Evolutionary conservation across 345 rosid genomes (phyloP).

Genomic region (Gossypium ekmanianum): DNA sequence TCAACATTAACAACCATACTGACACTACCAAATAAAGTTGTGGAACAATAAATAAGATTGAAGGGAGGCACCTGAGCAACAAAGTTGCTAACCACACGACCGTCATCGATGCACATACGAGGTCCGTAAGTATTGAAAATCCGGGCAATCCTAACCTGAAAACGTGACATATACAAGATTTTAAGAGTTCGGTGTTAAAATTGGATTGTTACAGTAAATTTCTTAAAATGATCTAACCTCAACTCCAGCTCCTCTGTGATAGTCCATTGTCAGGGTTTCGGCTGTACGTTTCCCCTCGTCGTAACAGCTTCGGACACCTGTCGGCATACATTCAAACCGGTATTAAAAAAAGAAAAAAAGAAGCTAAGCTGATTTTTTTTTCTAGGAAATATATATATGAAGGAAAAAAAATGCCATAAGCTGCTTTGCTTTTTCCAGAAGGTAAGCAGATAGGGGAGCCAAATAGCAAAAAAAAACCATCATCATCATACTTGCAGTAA

Average conservation of each 20-base stretch:
- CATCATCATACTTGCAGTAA: not conserved
- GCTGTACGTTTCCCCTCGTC: slow-evolving; percentile 99
- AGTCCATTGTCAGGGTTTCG: slow-evolving; percentile 96
- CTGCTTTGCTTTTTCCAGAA: not conserved
- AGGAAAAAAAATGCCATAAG: no score
- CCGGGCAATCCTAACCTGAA: slow-evolving; percentile 93
- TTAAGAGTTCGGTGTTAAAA: not conserved
- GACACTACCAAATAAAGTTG: not conserved
- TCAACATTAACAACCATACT: not conserved
- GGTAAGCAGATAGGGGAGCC: not conserved
- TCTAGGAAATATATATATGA: no score
- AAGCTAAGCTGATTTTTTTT: no score
- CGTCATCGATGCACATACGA: slow-evolving; percentile 97
- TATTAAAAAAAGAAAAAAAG: not conserved
- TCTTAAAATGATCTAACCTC: slow-evolving; percentile 46
- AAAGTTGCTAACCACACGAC: slow-evolving; percentile 97
- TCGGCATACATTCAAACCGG: slow-evolving; percentile 13
- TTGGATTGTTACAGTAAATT: not conserved
- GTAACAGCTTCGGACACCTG: slow-evolving; percentile 99
- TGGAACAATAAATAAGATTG: not conserved
- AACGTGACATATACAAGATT: not conserved
- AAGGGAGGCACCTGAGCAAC: slow-evolving; percentile 74
- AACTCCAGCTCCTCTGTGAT: slow-evolving; percentile 87
- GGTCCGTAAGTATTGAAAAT: slow-evolving; percentile 97
- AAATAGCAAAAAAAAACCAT: not conserved